Conservation (phyloP, 2,329 filamentous ascomycete genomes). For the Fusarium agapanthi region DNA sequence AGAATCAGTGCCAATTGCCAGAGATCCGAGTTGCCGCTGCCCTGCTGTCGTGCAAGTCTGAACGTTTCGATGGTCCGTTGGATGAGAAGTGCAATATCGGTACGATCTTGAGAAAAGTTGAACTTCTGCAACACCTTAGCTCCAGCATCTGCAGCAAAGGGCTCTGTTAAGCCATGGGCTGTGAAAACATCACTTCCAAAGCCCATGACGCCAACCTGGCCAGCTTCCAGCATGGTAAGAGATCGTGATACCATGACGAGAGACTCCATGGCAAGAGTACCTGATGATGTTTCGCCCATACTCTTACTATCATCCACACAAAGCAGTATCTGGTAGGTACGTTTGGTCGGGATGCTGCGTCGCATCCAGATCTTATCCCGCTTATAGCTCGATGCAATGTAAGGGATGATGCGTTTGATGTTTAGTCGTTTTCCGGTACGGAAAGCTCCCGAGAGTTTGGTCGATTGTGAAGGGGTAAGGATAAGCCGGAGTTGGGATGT, state of each 20-base stretch:
- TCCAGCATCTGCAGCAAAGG: slow-evolving; percentile 80
- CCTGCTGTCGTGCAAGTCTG: slow-evolving; percentile 74
- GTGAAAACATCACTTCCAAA: slow-evolving; percentile 87
- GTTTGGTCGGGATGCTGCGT: slow-evolving; percentile 87
- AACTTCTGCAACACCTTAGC: slow-evolving; percentile 87
- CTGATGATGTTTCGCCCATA: slow-evolving; percentile 85
- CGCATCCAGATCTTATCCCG: slow-evolving; percentile 99
- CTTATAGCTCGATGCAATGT: slow-evolving; percentile 98
- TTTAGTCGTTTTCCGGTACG: slow-evolving; percentile 98
- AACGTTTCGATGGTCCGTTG: slow-evolving; percentile 83
- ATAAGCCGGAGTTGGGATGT: slow-evolving; percentile 97
- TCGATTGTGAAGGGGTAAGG: slow-evolving; percentile 90
- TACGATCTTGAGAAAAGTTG: slow-evolving; percentile 84
- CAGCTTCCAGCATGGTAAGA: slow-evolving; percentile 91
- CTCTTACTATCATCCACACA: slow-evolving; percentile 95
- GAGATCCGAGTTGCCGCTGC: slow-evolving; percentile 70
- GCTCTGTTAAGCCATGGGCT: slow-evolving; percentile 84
- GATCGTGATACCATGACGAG: slow-evolving; percentile 89
- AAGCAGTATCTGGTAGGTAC: slow-evolving; percentile 95
- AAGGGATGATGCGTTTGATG: slow-evolving; percentile 99
- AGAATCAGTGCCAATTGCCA: slow-evolving; percentile 97
- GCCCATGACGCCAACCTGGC: slow-evolving; percentile 89
- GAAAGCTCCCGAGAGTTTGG: slow-evolving; percentile 95
- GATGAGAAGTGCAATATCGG: slow-evolving; percentile 84
- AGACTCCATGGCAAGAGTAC: slow-evolving; percentile 88